Conservation (phyloP, 2,329 filamentous ascomycete genomes). For the Zymoseptoria passerinii region DNA sequence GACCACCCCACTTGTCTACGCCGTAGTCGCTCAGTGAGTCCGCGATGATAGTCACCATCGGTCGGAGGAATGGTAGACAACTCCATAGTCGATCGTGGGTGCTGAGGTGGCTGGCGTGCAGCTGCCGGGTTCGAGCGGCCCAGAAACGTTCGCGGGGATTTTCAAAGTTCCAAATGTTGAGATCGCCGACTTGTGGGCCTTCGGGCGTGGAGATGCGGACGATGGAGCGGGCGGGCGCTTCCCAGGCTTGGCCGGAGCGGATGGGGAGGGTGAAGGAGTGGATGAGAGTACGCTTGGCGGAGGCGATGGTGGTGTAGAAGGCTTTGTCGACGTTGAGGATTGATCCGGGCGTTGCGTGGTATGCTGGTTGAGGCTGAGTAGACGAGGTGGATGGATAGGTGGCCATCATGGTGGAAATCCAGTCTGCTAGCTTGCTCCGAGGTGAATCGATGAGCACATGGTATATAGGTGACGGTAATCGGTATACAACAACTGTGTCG, state of each 20-base stretch:
- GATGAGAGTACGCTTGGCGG: slow-evolving; percentile 17
- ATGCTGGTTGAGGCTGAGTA: slow-evolving; percentile 19
- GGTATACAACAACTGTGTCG: too few species aligned
- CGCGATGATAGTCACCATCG: slow-evolving; percentile 57
- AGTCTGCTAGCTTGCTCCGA: background rate
- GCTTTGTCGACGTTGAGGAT: slow-evolving; percentile 23
- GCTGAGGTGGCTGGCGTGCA: slow-evolving; percentile 67
- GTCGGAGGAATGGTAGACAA: slow-evolving; percentile 66
- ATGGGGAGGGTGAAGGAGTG: slow-evolving; percentile 52
- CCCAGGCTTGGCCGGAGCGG: slow-evolving; percentile 65
- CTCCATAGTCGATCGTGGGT: slow-evolving; percentile 70
- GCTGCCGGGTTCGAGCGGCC: slow-evolving; percentile 69
- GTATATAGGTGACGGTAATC: too few species aligned
- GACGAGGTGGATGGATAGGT: background rate
- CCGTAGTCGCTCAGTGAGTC: slow-evolving; percentile 51
- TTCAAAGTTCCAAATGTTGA: slow-evolving; percentile 71
- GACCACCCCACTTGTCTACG: slow-evolving; percentile 48
- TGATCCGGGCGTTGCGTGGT: slow-evolving; percentile 23
- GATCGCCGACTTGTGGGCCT: slow-evolving; percentile 73
- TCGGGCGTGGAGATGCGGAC: slow-evolving; percentile 58
- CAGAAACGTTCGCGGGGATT: slow-evolving; percentile 77
- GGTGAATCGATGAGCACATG: too few species aligned
- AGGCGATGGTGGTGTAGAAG: slow-evolving; percentile 24
- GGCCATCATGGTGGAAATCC: slow-evolving; percentile 1
- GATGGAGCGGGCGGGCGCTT: slow-evolving; percentile 58